These are phyloP conservation scores for Metarhizium album DNA, from an alignment of 2,329 filamentous ascomycete genomes.

Conservation along the genomic window DNA sequence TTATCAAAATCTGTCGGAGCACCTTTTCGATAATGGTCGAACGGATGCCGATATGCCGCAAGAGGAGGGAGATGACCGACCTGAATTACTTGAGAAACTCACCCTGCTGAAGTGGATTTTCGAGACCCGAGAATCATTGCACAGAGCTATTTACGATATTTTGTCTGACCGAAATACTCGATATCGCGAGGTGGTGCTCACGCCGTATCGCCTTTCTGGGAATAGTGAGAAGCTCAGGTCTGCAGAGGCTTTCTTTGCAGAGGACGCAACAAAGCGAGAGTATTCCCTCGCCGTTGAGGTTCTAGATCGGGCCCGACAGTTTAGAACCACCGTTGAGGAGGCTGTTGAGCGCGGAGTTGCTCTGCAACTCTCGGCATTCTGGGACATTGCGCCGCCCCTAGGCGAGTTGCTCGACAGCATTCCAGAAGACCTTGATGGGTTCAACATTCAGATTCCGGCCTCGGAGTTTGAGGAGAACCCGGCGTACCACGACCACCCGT, in stretches of 20 bases:
- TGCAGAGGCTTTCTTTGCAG: constrained; percentile 70
- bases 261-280: constrained; percentile 64
- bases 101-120: constrained; percentile 96
- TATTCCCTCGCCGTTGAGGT: constrained; percentile 61
- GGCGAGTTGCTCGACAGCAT: constrained; percentile 70
- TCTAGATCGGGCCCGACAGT: constrained; percentile 62
- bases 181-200: constrained; percentile 73
- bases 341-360: constrained; percentile 85
- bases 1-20: constrained; percentile 64
- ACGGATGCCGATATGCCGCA: constrained; percentile 73
- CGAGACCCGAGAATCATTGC: constrained; percentile 78
- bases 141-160: constrained; percentile 77
- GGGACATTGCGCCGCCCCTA: constrained; percentile 89
- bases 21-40: constrained; percentile 54
- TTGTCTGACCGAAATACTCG: constrained; percentile 76
- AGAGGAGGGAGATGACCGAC: constrained; percentile 90
- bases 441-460: constrained; percentile 66
- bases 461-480: constrained; percentile 81
- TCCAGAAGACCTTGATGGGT: constrained; percentile 45
- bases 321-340: constrained; percentile 68
- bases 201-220: constrained; percentile 64
- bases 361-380: constrained; percentile 85
- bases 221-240: constrained; percentile 71
- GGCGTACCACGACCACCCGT: constrained; percentile 64
- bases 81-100: constrained; percentile 86